Percentiles rank a stretch among this genome's conserved stretches.
Conservation (phyloP, 148 eudicot species). For the Chenopodium berlandieri region DNA sequence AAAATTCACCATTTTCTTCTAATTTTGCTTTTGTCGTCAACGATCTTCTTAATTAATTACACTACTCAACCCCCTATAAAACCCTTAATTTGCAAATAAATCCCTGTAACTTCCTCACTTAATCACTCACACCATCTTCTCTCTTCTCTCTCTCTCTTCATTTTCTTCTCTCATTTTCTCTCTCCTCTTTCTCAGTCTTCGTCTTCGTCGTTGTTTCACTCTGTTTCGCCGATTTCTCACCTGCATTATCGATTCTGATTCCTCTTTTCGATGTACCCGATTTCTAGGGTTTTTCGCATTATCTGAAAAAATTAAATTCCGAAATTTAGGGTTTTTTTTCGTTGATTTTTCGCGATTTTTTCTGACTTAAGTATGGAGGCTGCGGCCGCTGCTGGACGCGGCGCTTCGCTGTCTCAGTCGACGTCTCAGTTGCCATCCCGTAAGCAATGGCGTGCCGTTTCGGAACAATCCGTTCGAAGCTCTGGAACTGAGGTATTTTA, state of each 20-base stretch:
- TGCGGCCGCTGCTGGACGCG: conserved; percentile 50
- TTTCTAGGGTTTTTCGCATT: conserved; percentile 30
- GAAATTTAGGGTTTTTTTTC: conserved; percentile 21
- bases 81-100: background rate
- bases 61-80: background rate
- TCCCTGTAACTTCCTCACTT: background rate
- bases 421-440: conserved; percentile 39
- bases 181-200: conserved; percentile 6
- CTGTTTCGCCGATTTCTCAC: background rate
- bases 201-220: conserved; percentile 16
- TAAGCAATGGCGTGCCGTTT: conserved; percentile 8
- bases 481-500: conserved; percentile 47
- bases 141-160: background rate
- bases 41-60: conserved; percentile 5
- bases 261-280: conserved; percentile 7
- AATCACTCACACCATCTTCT: background rate
- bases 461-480: conserved; percentile 59
- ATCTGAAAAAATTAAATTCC: background rate
- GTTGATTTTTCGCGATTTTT: background rate
- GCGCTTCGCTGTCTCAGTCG: conserved; percentile 48
- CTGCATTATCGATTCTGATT: conserved; percentile 16
- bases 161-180: conserved; percentile 1
- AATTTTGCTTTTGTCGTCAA: conserved; percentile 4
- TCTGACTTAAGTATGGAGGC: conserved; percentile 46
- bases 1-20: conserved; percentile 4